Base-by-base conservation (phyloP, 306 rosid genomes). In the Castanopsis chinensis region DNA sequence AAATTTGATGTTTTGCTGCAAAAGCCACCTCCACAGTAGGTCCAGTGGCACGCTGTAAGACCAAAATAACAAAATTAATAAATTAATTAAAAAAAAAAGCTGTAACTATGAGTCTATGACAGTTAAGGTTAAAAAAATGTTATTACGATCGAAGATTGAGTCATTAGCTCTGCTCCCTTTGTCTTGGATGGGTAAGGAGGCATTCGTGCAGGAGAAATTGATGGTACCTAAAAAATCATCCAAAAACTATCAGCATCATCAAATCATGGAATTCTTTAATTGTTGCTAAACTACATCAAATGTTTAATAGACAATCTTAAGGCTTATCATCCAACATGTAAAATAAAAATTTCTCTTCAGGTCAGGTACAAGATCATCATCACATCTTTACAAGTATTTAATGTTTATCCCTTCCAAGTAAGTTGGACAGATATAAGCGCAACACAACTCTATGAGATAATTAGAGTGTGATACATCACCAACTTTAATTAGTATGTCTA, bases 31-130 rank as follows among this genome's bases (percentile, higher is more conserved):
- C 96, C 92, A 87, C 99, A 95, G 32, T 91, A 65, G 57, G 80
- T 76, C 99, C 99, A 95, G n/a, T 28, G 56, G 83, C 99, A 95
- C 74, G 88, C 99, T 95, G 60, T 28, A 74, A 67, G 21, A 57
- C 37, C 75, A 57, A 58, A 74, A 83, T 64, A 7, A 86, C 41
- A 25, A 45, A 43, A 76, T 18, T 3, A 8, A 71, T 72, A 64
- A 79, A n/a, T 9, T 30, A 21, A 15, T 55, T 33, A n/a, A n/a
- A 23, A 21, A 43, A 12, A 53, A 43, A 56, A 20, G 43, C 37
- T 6, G 15, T 6, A 33, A 67, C 27, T 74, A 60, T 6, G 69
- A 13, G 37, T 33, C 37, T 5, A 33, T 37, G 45, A 1, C 8
- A 37, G 30, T 33, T 63, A 64, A 63, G 37, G 21, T n/a, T 1